A percentile compares a stretch with the other conserved stretches of the same genome.
Conservation (phyloP, 2,329 filamentous ascomycete species). For the Colletotrichum sp. region DNA sequence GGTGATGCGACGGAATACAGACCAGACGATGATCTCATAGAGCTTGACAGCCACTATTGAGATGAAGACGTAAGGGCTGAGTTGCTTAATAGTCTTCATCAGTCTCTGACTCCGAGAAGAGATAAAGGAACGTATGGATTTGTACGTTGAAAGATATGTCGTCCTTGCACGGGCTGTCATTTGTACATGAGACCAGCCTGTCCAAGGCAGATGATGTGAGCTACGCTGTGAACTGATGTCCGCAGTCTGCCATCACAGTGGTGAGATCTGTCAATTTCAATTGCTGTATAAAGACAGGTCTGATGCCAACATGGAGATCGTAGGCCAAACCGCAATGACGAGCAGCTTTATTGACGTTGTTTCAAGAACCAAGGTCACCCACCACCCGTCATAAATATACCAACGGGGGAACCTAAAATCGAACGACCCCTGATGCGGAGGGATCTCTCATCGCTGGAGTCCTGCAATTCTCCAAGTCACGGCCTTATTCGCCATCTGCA, state of each 20-base stretch:
- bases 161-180: no score
- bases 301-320: not conserved
- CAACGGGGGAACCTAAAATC: not conserved
- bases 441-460: not conserved
- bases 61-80: not conserved
- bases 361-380: not conserved
- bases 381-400: fast-evolving
- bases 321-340: not conserved
- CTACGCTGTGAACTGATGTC: not conserved
- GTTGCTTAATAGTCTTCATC: not conserved
- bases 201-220: not conserved
- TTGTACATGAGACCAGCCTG: not conserved
- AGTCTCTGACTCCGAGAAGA: not conserved
- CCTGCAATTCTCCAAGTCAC: not conserved
- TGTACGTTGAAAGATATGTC: no score
- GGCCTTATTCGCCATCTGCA: not conserved
- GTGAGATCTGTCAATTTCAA: not conserved
- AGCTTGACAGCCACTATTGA: fast-evolving
- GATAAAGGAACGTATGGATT: no score
- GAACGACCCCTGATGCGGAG: not conserved
- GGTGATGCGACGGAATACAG: fast-evolving
- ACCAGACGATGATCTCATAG: fast-evolving
- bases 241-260: not conserved
- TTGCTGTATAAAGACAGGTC: not conserved
- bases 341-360: no score